Conservation (phyloP, 106 monocot species). For the Acanthochlamys bracteata region DNA sequence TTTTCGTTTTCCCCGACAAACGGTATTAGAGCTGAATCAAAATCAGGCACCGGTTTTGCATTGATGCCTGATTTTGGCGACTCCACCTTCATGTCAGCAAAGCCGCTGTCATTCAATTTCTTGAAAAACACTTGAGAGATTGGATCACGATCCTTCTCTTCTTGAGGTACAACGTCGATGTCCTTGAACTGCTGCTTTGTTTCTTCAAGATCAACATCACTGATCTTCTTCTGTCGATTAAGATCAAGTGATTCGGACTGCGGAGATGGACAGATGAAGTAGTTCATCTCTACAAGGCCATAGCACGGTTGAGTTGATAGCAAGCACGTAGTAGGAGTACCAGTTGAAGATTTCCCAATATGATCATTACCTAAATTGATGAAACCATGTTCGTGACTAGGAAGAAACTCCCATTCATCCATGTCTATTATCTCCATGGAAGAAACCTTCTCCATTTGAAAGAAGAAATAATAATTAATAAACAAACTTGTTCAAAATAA, state of each 20-base stretch:
- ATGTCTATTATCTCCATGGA: slow-evolving; percentile 26
- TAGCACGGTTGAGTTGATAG: slow-evolving; percentile 10
- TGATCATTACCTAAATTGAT: slow-evolving; percentile 10
- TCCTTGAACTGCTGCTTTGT: slow-evolving; percentile 19
- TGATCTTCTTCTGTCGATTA: slow-evolving; percentile 2
- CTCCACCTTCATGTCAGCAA: slow-evolving; percentile 25
- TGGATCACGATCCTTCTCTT: slow-evolving; percentile 2
- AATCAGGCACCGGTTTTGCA: not conserved
- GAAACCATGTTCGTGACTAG: slow-evolving; percentile 22
- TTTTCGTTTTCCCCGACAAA: not conserved
- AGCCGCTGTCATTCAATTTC: slow-evolving; percentile 20
- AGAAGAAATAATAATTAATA: no score
- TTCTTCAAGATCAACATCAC: not conserved
- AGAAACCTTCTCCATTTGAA: slow-evolving; percentile 28
- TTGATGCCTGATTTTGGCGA: slow-evolving; percentile 14
- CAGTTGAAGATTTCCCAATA: slow-evolving; percentile 7
- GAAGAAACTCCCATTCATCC: slow-evolving; percentile 57
- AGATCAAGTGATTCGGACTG: slow-evolving; percentile 4
- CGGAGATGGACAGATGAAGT: slow-evolving; percentile 25
- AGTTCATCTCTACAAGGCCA: slow-evolving; percentile 23
- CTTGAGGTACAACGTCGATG: slow-evolving; percentile 15
- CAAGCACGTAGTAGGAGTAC: not conserved
- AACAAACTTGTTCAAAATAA: no score
- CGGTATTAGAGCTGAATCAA: not conserved
- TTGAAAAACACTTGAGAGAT: slow-evolving; percentile 18